phyloP scores from a whole-genome alignment of 192 early-diverging fungal genomes.

The Podila minutissima region DNA sequence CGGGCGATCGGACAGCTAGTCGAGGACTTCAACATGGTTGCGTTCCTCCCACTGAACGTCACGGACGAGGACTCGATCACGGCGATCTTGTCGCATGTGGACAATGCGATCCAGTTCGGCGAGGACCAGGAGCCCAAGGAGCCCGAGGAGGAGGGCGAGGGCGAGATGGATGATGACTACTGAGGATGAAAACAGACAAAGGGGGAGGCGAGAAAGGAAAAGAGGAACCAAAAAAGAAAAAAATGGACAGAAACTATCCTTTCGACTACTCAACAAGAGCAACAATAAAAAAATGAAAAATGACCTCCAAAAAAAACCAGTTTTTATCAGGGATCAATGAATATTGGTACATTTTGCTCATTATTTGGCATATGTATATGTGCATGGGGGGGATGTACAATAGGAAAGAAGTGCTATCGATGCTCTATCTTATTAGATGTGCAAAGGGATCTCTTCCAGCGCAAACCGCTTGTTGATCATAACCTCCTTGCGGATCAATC shows the following conservation, averaged over 20 bases:
- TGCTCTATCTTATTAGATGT: conserved; percentile 7
- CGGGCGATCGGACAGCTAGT: conserved; percentile 87
- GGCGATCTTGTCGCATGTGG: conserved; percentile 86
- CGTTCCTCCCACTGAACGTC: conserved; percentile 93
- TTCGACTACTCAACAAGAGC: too few species aligned
- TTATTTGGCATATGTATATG: neutral
- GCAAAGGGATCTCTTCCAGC: conserved; percentile 37
- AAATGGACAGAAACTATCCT: too few species aligned
- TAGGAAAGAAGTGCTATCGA: too few species aligned
- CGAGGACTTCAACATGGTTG: conserved; percentile 98
- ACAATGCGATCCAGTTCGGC: conserved; percentile 97
- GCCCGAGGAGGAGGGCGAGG: conserved; percentile 42
- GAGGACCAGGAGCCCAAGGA: conserved; percentile 97
- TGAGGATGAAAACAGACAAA: neutral
- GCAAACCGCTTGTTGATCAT: conserved; percentile 37
- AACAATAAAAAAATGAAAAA: too few species aligned
- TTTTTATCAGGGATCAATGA: neutral
- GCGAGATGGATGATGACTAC: conserved; percentile 21
- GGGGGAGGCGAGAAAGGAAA: neutral
- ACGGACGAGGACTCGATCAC: conserved; percentile 94
- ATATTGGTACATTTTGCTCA: neutral
- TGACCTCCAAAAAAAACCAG: too few species aligned
- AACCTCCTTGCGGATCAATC: conserved; percentile 17
- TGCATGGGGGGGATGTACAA: too few species aligned
- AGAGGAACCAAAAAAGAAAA: neutral